Evolutionary conservation across 2,329 filamentous ascomycete genomes (phyloP).

Genomic region (Coleophoma cylindrospora): DNA sequence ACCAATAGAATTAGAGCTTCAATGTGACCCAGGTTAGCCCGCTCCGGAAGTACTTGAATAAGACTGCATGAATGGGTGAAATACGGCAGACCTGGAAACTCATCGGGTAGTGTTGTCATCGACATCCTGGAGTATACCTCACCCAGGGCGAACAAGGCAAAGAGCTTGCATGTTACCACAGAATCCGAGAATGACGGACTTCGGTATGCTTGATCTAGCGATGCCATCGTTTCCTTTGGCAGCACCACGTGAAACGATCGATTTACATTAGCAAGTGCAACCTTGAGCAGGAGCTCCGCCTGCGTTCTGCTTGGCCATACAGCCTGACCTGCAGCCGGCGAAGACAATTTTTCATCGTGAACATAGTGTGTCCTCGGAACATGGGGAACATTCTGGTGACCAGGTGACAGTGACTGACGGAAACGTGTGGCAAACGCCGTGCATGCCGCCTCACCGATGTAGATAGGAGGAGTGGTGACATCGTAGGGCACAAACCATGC

Average conservation of each 20-base stretch:
- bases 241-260: constrained; percentile 37
- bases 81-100: constrained; percentile 38
- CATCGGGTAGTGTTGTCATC: constrained; percentile 20
- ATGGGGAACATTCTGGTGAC: constrained; percentile 20
- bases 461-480: constrained; percentile 26
- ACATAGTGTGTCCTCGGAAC: constrained; percentile 28
- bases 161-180: constrained; percentile 33
- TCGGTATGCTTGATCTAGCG: constrained; percentile 32
- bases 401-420: constrained; percentile 22
- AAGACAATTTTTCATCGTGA: constrained; percentile 2
- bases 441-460: constrained; percentile 31
- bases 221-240: constrained; percentile 30
- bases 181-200: constrained; percentile 28
- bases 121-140: constrained; percentile 39
- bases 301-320: constrained; percentile 34
- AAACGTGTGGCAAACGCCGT: constrained; percentile 31
- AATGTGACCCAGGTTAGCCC: constrained; percentile 36
- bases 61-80: constrained; percentile 35
- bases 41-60: constrained; percentile 33
- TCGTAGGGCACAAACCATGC: constrained; percentile 30
- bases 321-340: constrained; percentile 24
- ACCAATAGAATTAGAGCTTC: constrained; percentile 39
- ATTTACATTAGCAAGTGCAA: constrained; percentile 34
- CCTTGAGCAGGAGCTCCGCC: constrained; percentile 32
- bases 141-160: constrained; percentile 39